Evolutionary conservation across 306 rosid species (phyloP).

Genomic region (Dalbergia oliveri): DNA sequence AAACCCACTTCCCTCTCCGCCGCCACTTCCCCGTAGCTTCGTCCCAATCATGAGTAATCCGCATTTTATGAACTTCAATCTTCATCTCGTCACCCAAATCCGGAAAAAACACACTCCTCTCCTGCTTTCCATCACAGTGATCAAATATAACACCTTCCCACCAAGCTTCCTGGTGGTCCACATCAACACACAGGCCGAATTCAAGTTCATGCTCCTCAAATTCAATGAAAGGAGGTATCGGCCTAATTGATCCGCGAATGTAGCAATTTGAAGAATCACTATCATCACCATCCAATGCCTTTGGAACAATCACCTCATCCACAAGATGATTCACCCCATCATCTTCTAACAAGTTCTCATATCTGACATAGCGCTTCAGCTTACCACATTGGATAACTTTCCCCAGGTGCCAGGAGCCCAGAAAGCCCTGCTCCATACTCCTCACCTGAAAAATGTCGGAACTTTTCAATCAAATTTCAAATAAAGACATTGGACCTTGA

Average conservation of each 20-base stretch:
- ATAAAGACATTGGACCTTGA: conserved; percentile 8
- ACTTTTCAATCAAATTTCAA: conserved; percentile 12
- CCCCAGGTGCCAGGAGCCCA: conserved; percentile 91
- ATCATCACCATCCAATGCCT: conserved; percentile 54
- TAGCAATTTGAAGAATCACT: neutral
- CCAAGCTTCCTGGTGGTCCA: conserved; percentile 75
- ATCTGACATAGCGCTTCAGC: conserved; percentile 63
- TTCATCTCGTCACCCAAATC: conserved; percentile 84
- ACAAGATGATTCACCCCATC: conserved; percentile 45
- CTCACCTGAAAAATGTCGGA: conserved; percentile 68
- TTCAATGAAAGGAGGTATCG: conserved; percentile 57
- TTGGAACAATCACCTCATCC: conserved; percentile 62
- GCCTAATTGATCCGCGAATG: conserved; percentile 69
- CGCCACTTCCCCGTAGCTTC: conserved; percentile 68
- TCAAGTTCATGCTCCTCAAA: conserved; percentile 49
- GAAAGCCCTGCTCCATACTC: conserved; percentile 74
- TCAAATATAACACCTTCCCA: conserved; percentile 97
- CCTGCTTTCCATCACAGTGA: conserved; percentile 59
- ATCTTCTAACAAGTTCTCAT: conserved; percentile 61
- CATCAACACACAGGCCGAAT: conserved; percentile 88
- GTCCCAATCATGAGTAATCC: conserved; percentile 84
- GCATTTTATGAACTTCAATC: conserved; percentile 45
- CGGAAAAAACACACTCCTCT: conserved; percentile 76
- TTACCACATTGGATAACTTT: conserved; percentile 54
- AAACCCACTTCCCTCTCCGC: conserved; percentile 72